Conservation (phyloP, 805 yeast species). For the Blastobotrys peoriensis region DNA sequence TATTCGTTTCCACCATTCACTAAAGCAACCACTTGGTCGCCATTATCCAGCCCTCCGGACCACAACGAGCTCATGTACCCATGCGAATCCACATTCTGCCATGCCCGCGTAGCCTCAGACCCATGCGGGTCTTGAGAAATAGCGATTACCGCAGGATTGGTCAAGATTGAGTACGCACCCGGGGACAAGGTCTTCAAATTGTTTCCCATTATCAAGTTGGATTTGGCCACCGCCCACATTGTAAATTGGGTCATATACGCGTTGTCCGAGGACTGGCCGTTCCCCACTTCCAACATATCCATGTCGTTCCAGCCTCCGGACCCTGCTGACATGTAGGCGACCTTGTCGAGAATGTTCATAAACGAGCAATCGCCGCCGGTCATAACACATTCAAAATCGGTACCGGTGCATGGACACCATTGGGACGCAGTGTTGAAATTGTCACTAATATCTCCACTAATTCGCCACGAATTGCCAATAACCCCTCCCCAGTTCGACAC, state of each 20-base stretch:
- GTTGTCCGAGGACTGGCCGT: conserved; percentile 26
- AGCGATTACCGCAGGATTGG: conserved; percentile 20
- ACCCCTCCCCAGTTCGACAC: conserved; percentile 29
- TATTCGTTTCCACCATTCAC: conserved; percentile 11
- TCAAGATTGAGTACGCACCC: conserved; percentile 21
- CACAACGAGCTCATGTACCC: conserved; percentile 11
- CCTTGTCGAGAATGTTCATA: conserved; percentile 25
- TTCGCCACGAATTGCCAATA: conserved; percentile 29
- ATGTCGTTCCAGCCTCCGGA: conserved; percentile 28
- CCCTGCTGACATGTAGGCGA: conserved; percentile 12
- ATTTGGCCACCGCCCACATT: conserved; percentile 29
- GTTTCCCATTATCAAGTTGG: conserved; percentile 29
- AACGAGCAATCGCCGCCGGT: conserved; percentile 27
- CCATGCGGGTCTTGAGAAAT: conserved; percentile 26
- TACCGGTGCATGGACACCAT: conserved; percentile 28
- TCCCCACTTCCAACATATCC: conserved; percentile 30
- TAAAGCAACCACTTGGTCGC: conserved; percentile 14
- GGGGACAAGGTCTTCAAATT: conserved; percentile 23
- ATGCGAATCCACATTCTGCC: conserved; percentile 8
- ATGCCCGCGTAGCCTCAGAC: conserved; percentile 15
- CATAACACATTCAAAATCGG: conserved; percentile 18
- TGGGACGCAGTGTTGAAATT: conserved; percentile 18
- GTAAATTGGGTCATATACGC: conserved; percentile 29
- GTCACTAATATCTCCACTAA: conserved; percentile 27
- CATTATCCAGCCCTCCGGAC: conserved; percentile 14